A percentile compares a stretch with the other conserved stretches of the same genome.
Evolutionary conservation across 768 basidiomycete species (phyloP).

Genomic region (Mycena epipterygia): DNA sequence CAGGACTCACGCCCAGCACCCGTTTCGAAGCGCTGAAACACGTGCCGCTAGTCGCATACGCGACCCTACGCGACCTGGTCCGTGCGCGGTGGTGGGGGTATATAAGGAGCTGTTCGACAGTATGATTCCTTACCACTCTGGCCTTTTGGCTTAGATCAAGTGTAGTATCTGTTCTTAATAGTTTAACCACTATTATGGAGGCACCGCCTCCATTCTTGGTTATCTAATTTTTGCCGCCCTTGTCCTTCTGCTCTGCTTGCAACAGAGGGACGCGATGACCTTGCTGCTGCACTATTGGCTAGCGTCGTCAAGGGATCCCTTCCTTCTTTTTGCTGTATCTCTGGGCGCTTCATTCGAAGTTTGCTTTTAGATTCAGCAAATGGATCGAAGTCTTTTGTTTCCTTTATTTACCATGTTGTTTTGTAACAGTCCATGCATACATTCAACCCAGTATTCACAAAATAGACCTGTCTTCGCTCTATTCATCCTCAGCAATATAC

Average conservation of each 20-base stretch:
- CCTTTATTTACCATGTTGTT: neutral
- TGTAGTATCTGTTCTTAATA: slow-evolving; percentile 96
- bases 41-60: too few species aligned
- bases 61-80: neutral
- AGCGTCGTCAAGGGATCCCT: slow-evolving; percentile 3
- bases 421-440: too few species aligned
- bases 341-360: neutral
- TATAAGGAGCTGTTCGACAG: neutral
- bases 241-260: slow-evolving; percentile 41
- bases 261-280: slow-evolving; percentile 43
- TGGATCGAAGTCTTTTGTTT: neutral
- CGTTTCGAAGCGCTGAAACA: too few species aligned
- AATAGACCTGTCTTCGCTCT: too few species aligned
- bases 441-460: neutral
- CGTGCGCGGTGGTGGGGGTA: neutral
- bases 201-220: slow-evolving; percentile 24
- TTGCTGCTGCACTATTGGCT: slow-evolving; percentile 9
- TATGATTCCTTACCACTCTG: slow-evolving; percentile 77
- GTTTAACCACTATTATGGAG: slow-evolving; percentile 70
- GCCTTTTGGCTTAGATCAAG: slow-evolving; percentile 98
- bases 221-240: slow-evolving; percentile 31
- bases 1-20: too few species aligned
- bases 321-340: neutral
- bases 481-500: too few species aligned
- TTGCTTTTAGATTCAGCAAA: neutral